These are phyloP conservation scores for Candolleomyces aberdarensis DNA, from an alignment of 768 basidiomycete species.

Conservation along the genomic window DNA sequence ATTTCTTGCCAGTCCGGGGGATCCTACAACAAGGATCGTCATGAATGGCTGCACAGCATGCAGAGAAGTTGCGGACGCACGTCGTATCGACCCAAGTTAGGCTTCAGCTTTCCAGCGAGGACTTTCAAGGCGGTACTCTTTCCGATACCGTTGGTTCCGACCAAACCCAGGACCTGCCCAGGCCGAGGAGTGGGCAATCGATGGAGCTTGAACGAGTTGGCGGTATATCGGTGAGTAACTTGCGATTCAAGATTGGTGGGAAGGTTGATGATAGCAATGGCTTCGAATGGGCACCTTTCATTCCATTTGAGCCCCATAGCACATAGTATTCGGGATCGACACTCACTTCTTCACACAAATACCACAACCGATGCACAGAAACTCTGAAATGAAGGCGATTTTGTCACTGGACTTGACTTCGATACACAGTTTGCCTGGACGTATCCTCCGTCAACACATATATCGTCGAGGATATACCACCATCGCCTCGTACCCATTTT, in stretches of 20 bases:
- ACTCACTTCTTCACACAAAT: conserved; percentile 98
- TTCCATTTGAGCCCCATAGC: neutral
- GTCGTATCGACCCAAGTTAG: conserved; percentile 96
- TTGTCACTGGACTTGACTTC: conserved; percentile 96
- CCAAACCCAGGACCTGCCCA: conserved; percentile 97
- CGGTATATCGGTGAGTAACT: conserved; percentile 97
- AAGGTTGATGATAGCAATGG: conserved; percentile 97
- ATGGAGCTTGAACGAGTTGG: conserved; percentile 99
- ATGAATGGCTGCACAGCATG: neutral
- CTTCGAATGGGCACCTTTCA: conserved; percentile 94
- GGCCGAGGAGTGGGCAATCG: conserved; percentile 95
- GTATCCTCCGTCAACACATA: neutral
- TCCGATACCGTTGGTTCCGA: conserved; percentile 99
- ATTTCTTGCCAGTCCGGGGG: conserved; percentile 99
- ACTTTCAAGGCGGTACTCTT: conserved; percentile 98
- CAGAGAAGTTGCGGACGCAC: conserved; percentile 40
- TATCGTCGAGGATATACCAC: conserved; percentile 4
- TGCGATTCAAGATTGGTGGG: conserved; percentile 95
- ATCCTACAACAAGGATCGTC: conserved; percentile 48
- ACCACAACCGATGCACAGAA: conserved; percentile 99
- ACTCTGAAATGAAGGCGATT: conserved; percentile 98
- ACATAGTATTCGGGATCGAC: neutral
- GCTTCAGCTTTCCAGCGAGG: conserved; percentile 94
- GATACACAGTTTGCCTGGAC: conserved; percentile 90
- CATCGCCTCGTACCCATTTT: conserved; percentile 72